phyloP scores from a whole-genome alignment of 2,329 filamentous ascomycete genomes.

The Escovopsis sp. region DNA sequence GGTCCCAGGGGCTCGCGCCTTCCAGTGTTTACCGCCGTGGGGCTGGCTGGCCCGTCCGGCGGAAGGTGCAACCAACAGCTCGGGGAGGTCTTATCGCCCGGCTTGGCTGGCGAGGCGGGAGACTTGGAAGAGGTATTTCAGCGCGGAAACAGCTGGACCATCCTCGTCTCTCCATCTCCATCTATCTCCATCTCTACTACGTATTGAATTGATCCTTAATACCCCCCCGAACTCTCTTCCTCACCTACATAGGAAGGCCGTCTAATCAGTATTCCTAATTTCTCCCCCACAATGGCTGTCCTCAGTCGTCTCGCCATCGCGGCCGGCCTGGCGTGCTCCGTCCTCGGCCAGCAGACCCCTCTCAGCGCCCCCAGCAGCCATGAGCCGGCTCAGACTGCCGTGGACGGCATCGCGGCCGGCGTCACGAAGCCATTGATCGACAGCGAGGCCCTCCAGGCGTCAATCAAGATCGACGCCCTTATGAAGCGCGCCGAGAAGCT shows the following conservation, averaged over 20 bases:
- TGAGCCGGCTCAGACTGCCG: neutral
- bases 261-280: no score
- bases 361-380: constrained; percentile 5
- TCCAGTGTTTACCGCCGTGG: no score
- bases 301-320: constrained; percentile 8
- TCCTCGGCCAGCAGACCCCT: constrained; percentile 14
- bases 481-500: constrained; percentile 45
- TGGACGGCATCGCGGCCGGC: neutral
- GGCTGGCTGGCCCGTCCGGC: no score
- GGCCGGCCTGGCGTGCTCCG: constrained; percentile 12
- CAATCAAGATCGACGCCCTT: constrained; percentile 41
- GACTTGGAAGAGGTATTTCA: no score
- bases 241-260: no score
- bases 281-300: constrained; percentile 4
- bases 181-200: neutral
- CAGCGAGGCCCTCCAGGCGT: constrained; percentile 39
- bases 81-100: no score
- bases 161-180: neutral
- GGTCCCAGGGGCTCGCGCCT: no score
- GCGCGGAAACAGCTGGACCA: no score
- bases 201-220: neutral
- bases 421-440: constrained; percentile 29
- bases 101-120: no score
- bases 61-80: no score
- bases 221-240: neutral